A percentile compares a stretch with the other conserved stretches of the same genome.
Conservation (phyloP, 345 rosid genomes). For the Eucalyptus regnans region DNA sequence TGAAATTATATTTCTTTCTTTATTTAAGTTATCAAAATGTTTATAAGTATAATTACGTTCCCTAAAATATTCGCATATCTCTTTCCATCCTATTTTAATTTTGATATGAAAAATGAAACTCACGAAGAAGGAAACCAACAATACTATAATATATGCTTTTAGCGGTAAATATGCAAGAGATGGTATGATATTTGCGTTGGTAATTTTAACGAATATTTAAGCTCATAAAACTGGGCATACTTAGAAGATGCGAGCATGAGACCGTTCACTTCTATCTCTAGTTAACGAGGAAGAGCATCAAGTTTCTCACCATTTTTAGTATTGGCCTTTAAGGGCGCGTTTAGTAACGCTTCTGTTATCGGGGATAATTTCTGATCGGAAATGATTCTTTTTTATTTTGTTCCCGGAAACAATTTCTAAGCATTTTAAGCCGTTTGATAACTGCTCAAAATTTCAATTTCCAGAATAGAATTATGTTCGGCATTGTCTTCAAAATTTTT, state of each 20-base stretch:
- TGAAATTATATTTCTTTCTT: neutral
- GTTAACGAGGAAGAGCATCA: too few relatives aligned
- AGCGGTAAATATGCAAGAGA: neutral
- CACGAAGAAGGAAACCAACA: neutral
- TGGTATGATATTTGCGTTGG: neutral
- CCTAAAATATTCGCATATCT: neutral
- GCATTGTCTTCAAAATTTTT: too few relatives aligned
- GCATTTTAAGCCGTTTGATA: rapidly evolving
- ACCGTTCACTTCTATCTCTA: neutral
- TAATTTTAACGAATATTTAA: neutral
- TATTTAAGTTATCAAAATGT: neutral
- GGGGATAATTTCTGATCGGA: rapidly evolving
- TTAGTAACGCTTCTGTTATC: rapidly evolving
- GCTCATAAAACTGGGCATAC: neutral
- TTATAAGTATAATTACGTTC: neutral
- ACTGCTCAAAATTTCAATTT: too few relatives aligned
- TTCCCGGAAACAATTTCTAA: rapidly evolving
- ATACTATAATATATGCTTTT: neutral
- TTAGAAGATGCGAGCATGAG: neutral
- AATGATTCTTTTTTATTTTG: too few relatives aligned
- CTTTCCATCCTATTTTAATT: neutral
- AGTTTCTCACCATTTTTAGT: neutral
- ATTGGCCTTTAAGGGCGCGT: neutral
- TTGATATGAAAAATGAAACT: neutral
- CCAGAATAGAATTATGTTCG: rapidly evolving